Conservation (phyloP, 73 alveolate genomes). For the Paramecium primaurelia region DNA sequence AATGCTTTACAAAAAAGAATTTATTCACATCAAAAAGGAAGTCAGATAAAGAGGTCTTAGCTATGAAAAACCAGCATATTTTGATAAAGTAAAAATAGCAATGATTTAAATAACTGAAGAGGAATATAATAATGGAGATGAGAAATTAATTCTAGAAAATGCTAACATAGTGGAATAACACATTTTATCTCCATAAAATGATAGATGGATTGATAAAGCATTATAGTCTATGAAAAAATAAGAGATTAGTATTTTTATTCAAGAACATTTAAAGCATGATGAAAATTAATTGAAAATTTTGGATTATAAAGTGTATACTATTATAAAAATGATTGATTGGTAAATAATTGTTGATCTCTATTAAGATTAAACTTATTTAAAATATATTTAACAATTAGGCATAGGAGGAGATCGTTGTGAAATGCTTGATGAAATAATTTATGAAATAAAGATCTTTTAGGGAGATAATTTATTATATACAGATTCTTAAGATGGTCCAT, state of each 20-base stretch:
- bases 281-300: conserved; percentile 41
- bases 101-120: neutral
- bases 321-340: conserved; percentile 53
- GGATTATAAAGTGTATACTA: neutral
- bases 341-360: conserved; percentile 33
- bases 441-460: neutral
- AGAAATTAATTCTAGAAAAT: neutral
- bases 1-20: neutral
- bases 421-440: conserved; percentile 44
- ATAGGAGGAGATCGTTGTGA: conserved; percentile 52
- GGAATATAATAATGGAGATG: neutral
- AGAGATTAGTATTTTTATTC: conserved; percentile 19
- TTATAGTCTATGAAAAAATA: conserved; percentile 41
- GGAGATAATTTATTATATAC: neutral
- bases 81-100: neutral
- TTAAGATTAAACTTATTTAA: conserved; percentile 43
- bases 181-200: neutral
- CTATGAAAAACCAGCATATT: conserved; percentile 47
- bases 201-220: conserved; percentile 49
- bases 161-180: neutral
- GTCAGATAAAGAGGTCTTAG: neutral
- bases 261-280: conserved; percentile 51
- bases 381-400: conserved; percentile 12
- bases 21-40: neutral
- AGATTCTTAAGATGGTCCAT: neutral